Evolutionary conservation across 23 red algal genomes (phyloP).

Genomic region (Chondrus crispus): DNA sequence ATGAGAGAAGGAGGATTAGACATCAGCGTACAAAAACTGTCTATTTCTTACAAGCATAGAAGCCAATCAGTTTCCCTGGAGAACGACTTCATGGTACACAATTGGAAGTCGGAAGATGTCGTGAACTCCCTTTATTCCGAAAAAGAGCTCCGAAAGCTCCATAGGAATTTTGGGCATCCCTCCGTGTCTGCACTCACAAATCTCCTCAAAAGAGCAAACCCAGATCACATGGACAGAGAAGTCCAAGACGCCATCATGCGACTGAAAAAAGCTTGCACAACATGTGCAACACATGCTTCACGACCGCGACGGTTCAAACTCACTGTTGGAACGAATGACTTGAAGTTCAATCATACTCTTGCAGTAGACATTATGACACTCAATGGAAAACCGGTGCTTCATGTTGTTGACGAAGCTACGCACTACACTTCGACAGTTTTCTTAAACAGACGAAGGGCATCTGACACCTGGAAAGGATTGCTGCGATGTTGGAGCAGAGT

Average conservation of each 20-base stretch:
- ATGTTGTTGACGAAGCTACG: conserved; percentile 21
- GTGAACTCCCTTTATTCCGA: not conserved
- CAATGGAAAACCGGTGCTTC: conserved; percentile 7
- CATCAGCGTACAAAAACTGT: not conserved
- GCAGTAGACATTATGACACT: conserved; percentile 23
- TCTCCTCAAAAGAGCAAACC: conserved; percentile 1
- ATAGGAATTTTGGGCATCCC: conserved; percentile 24
- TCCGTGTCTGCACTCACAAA: not conserved
- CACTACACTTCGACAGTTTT: conserved; percentile 2
- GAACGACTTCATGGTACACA: conserved; percentile 36
- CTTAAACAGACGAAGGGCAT: not conserved
- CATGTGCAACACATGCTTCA: conserved; percentile 15
- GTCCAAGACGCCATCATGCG: too few species aligned
- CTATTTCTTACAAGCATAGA: not conserved
- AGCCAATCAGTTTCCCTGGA: not conserved
- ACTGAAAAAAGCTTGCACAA: not conserved
- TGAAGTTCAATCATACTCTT: conserved; percentile 39
- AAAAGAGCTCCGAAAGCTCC: conserved; percentile 28
- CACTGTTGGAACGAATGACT: not conserved
- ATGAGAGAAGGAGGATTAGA: conserved; percentile 19
- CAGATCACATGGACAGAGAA: too few species aligned
- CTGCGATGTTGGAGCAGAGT: not conserved
- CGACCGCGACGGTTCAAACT: conserved; percentile 33
- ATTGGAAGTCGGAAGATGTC: not conserved
- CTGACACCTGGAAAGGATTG: not conserved